Conservation (phyloP, 768 basidiomycete genomes). For the Porphyrellus cyaneotinctus region DNA sequence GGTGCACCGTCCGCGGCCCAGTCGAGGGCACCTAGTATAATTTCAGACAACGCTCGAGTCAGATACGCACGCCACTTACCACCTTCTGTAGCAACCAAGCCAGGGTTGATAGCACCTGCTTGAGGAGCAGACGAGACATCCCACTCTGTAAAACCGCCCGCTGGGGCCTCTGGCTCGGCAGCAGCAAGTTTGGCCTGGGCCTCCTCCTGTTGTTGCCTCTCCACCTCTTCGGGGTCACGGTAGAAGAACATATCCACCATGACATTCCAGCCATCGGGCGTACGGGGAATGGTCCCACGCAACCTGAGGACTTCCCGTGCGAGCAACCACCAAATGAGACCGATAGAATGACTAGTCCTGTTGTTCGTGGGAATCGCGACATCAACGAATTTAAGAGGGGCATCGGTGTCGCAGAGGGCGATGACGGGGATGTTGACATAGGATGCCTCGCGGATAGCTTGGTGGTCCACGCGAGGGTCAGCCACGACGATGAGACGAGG, state of each 20-base stretch:
- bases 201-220: conserved; percentile 95
- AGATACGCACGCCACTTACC: conserved; percentile 29
- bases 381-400: conserved; percentile 96
- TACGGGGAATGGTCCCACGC: conserved; percentile 89
- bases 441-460: conserved; percentile 99
- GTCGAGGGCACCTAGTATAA: conserved; percentile 62
- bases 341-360: conserved; percentile 96
- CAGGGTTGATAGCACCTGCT: conserved; percentile 74
- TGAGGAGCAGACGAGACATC: conserved; percentile 65
- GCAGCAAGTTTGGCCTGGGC: conserved; percentile 74
- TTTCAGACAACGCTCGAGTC: neutral
- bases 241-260: conserved; percentile 99
- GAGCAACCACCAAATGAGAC: conserved; percentile 97
- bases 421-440: conserved; percentile 99
- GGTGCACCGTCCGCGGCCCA: conserved; percentile 70
- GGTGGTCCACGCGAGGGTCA: conserved; percentile 99
- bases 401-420: conserved; percentile 98
- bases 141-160: conserved; percentile 62
- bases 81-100: conserved; percentile 62
- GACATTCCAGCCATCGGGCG: conserved; percentile 91
- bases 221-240: conserved; percentile 98
- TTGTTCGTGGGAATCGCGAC: conserved; percentile 99
- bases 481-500: conserved; percentile 97
- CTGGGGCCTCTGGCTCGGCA: conserved; percentile 54
- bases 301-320: conserved; percentile 96